Percentiles rank a stretch among this genome's conserved stretches.
Conservation (phyloP, 768 basidiomycete genomes). For the Asterophora lycoperdoides region DNA sequence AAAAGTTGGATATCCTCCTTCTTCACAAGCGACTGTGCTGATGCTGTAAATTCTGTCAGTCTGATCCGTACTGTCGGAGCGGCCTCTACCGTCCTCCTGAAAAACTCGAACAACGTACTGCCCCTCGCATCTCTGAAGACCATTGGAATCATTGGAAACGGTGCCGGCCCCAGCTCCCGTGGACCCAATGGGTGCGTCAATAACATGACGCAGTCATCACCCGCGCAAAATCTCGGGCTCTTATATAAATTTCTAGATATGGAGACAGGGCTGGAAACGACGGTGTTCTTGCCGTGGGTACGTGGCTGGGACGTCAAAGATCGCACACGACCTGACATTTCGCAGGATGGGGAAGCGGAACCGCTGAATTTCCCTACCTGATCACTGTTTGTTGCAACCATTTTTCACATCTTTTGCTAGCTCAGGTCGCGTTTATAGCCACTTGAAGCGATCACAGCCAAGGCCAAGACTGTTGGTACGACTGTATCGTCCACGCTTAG, state of each 20-base stretch:
- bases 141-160: slow-evolving; percentile 56
- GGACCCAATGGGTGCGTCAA: slow-evolving; percentile 51
- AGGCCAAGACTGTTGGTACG: slow-evolving; percentile 35
- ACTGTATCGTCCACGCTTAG: slow-evolving; percentile 43
- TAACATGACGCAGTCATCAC: not conserved
- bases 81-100: slow-evolving; percentile 60
- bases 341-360: slow-evolving; percentile 48
- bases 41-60: slow-evolving; percentile 22
- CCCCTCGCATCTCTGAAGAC: slow-evolving; percentile 43
- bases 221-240: not conserved
- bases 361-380: slow-evolving; percentile 49
- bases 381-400: slow-evolving; percentile 31
- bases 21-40: not conserved
- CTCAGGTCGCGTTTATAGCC: slow-evolving; percentile 25
- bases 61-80: slow-evolving; percentile 57
- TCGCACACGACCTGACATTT: not conserved
- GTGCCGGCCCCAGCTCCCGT: slow-evolving; percentile 46
- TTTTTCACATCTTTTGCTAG: not conserved
- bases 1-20: slow-evolving; percentile 25
- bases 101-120: slow-evolving; percentile 45
- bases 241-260: slow-evolving; percentile 24
- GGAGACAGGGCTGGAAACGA: slow-evolving; percentile 51
- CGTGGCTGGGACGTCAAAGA: slow-evolving; percentile 27
- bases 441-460: slow-evolving; percentile 40
- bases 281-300: slow-evolving; percentile 61